These are phyloP conservation scores for Gleditsia sinensis DNA, from an alignment of 306 rosid species.

Conservation along the genomic window DNA sequence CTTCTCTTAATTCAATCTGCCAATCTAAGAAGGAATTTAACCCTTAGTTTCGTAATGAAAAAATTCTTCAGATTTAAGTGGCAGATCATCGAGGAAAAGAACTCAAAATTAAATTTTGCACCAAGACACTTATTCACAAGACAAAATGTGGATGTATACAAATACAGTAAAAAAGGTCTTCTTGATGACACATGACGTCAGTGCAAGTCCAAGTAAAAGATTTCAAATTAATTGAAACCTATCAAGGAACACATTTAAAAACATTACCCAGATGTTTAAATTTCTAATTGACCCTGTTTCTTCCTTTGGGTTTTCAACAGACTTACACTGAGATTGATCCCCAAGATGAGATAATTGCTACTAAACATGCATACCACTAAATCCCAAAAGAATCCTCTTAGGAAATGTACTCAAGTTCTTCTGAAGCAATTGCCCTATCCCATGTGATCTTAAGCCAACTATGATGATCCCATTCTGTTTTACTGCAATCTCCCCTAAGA, in stretches of 20 bases:
- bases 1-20: not conserved
- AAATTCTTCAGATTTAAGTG: not conserved
- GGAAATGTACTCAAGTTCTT: not conserved
- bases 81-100: conserved; percentile 17
- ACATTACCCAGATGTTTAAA: not conserved
- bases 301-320: not conserved
- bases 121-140: not conserved
- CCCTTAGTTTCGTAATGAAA: conserved; percentile 9
- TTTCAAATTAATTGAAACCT: not conserved
- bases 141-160: not conserved
- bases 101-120: not conserved
- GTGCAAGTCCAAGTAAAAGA: conserved; percentile 2
- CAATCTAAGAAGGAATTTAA: not conserved
- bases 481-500: not conserved
- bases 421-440: too few relatives aligned
- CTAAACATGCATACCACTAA: not conserved
- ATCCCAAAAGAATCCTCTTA: not conserved
- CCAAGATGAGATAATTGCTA: not conserved
- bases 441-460: too few relatives aligned
- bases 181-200: not conserved
- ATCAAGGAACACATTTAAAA: not conserved
- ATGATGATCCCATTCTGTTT: too few relatives aligned
- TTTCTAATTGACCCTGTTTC: not conserved
- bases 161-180: not conserved
- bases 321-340: not conserved